These are phyloP conservation scores for Ophiostoma montium DNA, from an alignment of 2,329 filamentous ascomycete species.

Conservation along the genomic window DNA sequence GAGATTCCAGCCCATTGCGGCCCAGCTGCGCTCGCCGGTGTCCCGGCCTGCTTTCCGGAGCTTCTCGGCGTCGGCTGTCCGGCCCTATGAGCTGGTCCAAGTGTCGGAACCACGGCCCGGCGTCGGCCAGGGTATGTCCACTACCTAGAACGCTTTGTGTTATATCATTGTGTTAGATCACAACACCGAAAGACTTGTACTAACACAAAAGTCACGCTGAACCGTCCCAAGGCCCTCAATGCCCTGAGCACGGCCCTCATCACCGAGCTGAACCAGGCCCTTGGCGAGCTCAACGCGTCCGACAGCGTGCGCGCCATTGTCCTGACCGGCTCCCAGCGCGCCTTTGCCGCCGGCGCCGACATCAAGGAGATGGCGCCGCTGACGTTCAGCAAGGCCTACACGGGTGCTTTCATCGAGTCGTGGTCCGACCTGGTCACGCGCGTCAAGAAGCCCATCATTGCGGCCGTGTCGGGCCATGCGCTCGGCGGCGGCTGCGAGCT, in stretches of 20 bases:
- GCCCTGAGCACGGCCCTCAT: slow-evolving; percentile 87
- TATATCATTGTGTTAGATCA: background rate
- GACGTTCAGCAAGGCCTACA: slow-evolving; percentile 79
- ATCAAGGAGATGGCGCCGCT: slow-evolving; percentile 98
- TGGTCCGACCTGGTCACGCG: slow-evolving; percentile 78
- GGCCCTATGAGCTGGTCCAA: slow-evolving; percentile 65
- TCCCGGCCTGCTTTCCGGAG: slow-evolving; percentile 36
- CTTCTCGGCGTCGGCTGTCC: slow-evolving; percentile 32
- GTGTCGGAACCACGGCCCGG: slow-evolving; percentile 75
- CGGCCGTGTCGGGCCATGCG: slow-evolving; percentile 86
- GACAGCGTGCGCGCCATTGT: slow-evolving; percentile 62
- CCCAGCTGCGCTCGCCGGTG: slow-evolving; percentile 43
- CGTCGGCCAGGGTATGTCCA: slow-evolving; percentile 68
- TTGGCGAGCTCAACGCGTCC: slow-evolving; percentile 55
- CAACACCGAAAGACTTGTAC: background rate
- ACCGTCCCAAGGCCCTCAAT: slow-evolving; percentile 91
- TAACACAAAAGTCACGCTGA: slow-evolving; percentile 58
- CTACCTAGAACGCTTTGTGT: background rate
- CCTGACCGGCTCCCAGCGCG: slow-evolving; percentile 76
- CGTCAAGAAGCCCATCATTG: slow-evolving; percentile 88
- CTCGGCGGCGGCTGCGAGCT: slow-evolving; percentile 93
- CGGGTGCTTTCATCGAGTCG: slow-evolving; percentile 79
- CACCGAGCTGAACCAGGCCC: slow-evolving; percentile 69
- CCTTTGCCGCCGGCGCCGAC: slow-evolving; percentile 90
- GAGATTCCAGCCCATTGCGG: slow-evolving; percentile 45